phyloP scores from a whole-genome alignment of 2,329 filamentous ascomycete species.

The Aspergillaceae sp. region DNA sequence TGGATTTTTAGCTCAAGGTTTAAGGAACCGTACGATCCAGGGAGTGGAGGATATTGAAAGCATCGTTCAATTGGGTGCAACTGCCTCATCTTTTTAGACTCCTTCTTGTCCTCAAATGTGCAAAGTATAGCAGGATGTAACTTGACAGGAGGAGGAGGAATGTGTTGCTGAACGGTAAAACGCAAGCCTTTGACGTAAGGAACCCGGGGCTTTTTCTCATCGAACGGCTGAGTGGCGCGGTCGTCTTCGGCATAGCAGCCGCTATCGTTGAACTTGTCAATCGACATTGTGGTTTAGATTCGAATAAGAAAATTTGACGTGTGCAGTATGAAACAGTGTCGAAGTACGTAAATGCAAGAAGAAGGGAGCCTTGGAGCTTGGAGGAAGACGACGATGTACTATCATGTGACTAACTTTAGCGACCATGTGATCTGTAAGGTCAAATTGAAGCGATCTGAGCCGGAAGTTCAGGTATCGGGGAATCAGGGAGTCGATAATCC shows the following conservation, averaged over 20 bases:
- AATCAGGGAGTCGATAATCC: no score
- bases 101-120: constrained; percentile 7
- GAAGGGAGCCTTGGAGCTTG: no score
- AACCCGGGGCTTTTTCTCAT: constrained; percentile 6
- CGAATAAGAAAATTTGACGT: not conserved
- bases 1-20: constrained; percentile 10
- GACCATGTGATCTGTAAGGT: no score
- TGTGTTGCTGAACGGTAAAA: constrained; percentile 11
- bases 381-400: no score
- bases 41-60: constrained; percentile 10
- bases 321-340: no score
- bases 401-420: no score
- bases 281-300: not conserved
- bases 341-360: no score
- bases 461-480: no score
- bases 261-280: not conserved
- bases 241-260: not conserved
- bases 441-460: no score
- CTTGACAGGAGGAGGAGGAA: constrained; percentile 8
- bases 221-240: not conserved
- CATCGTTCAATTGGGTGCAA: constrained; percentile 11
- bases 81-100: constrained; percentile 7
- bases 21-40: constrained; percentile 7
- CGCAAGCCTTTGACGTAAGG: constrained; percentile 13
- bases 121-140: not conserved